Conservation (phyloP, 202 grass and related monocot genomes). For the Carex arenaria region DNA sequence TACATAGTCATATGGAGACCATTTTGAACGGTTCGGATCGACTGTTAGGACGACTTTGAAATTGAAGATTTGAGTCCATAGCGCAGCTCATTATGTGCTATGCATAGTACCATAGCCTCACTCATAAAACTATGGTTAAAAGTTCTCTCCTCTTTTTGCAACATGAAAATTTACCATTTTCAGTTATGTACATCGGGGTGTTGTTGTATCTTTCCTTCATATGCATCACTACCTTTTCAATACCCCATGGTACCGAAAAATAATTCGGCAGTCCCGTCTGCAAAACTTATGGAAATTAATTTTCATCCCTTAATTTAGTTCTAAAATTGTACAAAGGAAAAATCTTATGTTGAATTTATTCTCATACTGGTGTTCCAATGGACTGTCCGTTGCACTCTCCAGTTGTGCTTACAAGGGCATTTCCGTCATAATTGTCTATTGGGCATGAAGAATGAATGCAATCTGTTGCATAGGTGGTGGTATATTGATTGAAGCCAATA, state of each 20-base stretch:
- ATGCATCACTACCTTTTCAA: slow-evolving; percentile 49
- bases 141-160: neutral
- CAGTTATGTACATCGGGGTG: slow-evolving; percentile 49
- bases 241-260: slow-evolving; percentile 43
- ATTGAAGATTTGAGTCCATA: no score
- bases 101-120: no score
- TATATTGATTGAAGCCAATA: slow-evolving; percentile 61
- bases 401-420: slow-evolving; percentile 20
- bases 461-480: slow-evolving; percentile 39
- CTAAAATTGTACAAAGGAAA: neutral
- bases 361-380: slow-evolving; percentile 35
- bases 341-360: neutral
- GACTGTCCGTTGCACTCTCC: slow-evolving; percentile 26
- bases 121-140: neutral
- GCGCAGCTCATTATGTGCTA: no score
- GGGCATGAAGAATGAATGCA: slow-evolving; percentile 39
- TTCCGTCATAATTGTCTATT: slow-evolving; percentile 25
- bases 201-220: slow-evolving; percentile 69
- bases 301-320: neutral
- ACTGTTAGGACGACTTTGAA: no score
- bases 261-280: slow-evolving; percentile 34
- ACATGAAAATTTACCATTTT: slow-evolving; percentile 49
- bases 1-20: no score
- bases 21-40: no score
- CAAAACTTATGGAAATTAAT: slow-evolving; percentile 18